Evolutionary conservation across 345 rosid genomes (phyloP), one percentile per base, ranked within the genome.

Genomic region (Kernera saxatilis): DNA sequence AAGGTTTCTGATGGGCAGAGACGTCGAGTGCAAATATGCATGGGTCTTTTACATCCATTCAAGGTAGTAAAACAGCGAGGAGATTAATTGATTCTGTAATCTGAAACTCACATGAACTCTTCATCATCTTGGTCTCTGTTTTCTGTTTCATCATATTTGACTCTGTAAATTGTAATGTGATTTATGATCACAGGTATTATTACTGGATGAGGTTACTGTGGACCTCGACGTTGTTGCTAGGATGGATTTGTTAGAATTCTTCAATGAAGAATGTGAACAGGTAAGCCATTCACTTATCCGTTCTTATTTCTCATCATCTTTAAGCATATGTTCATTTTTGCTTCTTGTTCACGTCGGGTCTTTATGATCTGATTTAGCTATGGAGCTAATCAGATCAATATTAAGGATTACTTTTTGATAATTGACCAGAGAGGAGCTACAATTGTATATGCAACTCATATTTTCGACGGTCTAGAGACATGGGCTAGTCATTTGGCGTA

Each of bases 1-100:
- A 94, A 94, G 77, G 99, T 89, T 25, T 94, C 99, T 57, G 99
- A 94, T 77, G 99, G 99, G 13, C 99, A 94, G 74, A 85, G 92
- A 8, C 95, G 99, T 8, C 86, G 99, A 21, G 99, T 94, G 65
- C 99, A 94, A 62, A 94, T 94, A 15, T 94, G 99, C 74, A 86
- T 94, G 97, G 99, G 97, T 62, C 97, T 94, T 65, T 91, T 94
- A 77, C 87, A 83, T 73, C 99, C 96, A 15, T 94, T 91, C 67
- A 80, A 91, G 97, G 96, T 91, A 17, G 0, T 32, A 49, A 21
- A 32, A 29, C 64, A 18, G 13, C 53, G 0, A 41, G 0, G 6
- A 5, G n/a, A n/a, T n/a, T n/a, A n/a, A 56, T 22, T n/a, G 44
- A 18, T 37, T 26, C 10, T 54, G 2, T 40, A 5, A 26, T 27